A percentile compares a stretch with the other conserved stretches of the same genome.
These are phyloP conservation scores for Crucihimalaya himalaica DNA, from an alignment of 345 rosid genomes.

Conservation along the genomic window DNA sequence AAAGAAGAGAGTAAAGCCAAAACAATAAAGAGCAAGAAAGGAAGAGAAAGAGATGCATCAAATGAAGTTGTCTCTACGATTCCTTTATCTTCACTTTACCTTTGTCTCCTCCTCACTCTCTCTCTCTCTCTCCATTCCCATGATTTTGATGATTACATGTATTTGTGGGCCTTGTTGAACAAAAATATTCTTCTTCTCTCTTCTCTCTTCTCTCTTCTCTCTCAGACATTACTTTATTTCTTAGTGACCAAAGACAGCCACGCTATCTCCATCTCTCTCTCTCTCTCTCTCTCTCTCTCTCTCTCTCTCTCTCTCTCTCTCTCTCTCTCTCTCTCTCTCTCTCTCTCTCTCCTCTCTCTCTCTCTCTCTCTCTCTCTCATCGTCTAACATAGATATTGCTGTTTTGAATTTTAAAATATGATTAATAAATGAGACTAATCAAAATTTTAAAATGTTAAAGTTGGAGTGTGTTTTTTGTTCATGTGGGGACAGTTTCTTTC, in stretches of 20 bases:
- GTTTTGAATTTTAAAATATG: constrained; percentile 1
- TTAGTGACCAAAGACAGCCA: constrained; percentile 44
- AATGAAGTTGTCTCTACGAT: constrained; percentile 37
- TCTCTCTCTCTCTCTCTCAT: constrained; percentile 20
- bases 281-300: constrained; percentile 13
- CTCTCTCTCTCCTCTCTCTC: constrained; percentile 14
- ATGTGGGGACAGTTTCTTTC: constrained; percentile 29
- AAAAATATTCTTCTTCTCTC: constrained; percentile 8
- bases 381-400: constrained; percentile 29
- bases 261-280: constrained; percentile 33
- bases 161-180: constrained; percentile 43
- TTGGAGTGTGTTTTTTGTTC: constrained; percentile 16
- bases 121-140: constrained; percentile 33
- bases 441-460: constrained; percentile 21
- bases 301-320: constrained; percentile 27
- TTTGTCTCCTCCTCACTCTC: constrained; percentile 42
- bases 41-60: constrained; percentile 38
- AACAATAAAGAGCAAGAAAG: constrained; percentile 13
- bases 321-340: constrained; percentile 17
- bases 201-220: not conserved
- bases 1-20: constrained; percentile 26
- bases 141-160: constrained; percentile 51
- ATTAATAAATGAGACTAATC: constrained; percentile 18
- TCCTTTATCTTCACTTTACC: constrained; percentile 46
- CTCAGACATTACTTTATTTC: constrained; percentile 19